Evolutionary conservation across 805 yeast species (phyloP).

Genomic region (Candida ascalaphidarum): DNA sequence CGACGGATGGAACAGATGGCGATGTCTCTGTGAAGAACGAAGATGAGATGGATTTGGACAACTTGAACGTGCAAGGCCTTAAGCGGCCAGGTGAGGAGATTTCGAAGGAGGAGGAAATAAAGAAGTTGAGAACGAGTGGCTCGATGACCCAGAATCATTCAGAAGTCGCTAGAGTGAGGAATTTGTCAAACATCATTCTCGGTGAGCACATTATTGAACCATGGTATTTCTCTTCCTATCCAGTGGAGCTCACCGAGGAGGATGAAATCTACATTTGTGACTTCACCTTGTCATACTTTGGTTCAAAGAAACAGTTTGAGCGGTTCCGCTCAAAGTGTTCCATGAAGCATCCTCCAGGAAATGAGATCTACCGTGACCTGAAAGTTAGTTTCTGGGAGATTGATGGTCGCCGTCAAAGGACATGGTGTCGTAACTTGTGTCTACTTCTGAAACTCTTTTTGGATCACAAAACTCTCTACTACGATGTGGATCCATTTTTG

Average conservation of each 20-base stretch:
- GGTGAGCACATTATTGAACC: slow-evolving; percentile 94
- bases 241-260: slow-evolving; percentile 87
- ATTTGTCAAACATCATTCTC: slow-evolving; percentile 66
- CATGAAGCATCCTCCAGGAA: slow-evolving; percentile 95
- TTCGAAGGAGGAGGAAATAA: slow-evolving; percentile 85
- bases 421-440: slow-evolving; percentile 96
- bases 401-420: slow-evolving; percentile 91
- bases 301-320: slow-evolving; percentile 85
- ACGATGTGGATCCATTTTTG: slow-evolving; percentile 95
- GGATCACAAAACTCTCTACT: slow-evolving; percentile 93
- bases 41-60: slow-evolving; percentile 79
- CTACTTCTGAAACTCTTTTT: slow-evolving; percentile 80
- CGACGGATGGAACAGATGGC: slow-evolving; percentile 11
- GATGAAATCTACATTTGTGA: slow-evolving; percentile 89
- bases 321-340: slow-evolving; percentile 84
- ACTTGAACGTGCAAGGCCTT: slow-evolving; percentile 78
- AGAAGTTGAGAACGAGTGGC: slow-evolving; percentile 87
- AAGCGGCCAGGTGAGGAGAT: slow-evolving; percentile 59
- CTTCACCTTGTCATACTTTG: slow-evolving; percentile 81
- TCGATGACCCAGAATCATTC: slow-evolving; percentile 88
- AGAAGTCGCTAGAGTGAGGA: slow-evolving; percentile 87
- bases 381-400: slow-evolving; percentile 93
- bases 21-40: slow-evolving; percentile 21
- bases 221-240: slow-evolving; percentile 98
- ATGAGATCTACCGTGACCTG: slow-evolving; percentile 91